These are phyloP conservation scores for Vitis rotundifolia DNA, from an alignment of 164 flowering plant genomes.

Conservation along the genomic window DNA sequence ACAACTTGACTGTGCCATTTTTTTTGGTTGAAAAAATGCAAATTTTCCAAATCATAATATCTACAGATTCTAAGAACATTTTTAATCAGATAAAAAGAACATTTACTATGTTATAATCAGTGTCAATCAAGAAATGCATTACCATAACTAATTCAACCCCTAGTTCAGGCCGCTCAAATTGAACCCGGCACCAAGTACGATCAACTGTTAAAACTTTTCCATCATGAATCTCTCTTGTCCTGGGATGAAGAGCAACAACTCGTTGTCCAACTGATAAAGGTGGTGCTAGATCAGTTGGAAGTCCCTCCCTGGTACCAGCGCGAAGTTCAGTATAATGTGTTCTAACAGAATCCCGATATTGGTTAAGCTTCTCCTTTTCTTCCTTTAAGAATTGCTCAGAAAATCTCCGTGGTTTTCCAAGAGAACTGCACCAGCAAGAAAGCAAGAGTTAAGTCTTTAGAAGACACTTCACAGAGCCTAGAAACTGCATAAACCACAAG, in stretches of 20 bases:
- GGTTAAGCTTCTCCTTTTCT: slow-evolving; percentile 84
- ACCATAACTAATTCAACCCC: slow-evolving; percentile 94
- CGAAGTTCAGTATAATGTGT: slow-evolving; percentile 83
- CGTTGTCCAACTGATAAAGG: slow-evolving; percentile 91
- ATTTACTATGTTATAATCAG: neutral
- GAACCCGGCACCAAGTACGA: slow-evolving; percentile 75
- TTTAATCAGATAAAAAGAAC: neutral
- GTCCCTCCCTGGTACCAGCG: slow-evolving; percentile 71
- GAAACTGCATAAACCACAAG: neutral
- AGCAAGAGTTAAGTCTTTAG: neutral
- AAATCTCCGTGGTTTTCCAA: slow-evolving; percentile 92
- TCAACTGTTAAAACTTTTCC: slow-evolving; percentile 88
- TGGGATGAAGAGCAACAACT: slow-evolving; percentile 88
- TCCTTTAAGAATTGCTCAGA: slow-evolving; percentile 77
- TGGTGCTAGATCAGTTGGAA: slow-evolving; percentile 84
- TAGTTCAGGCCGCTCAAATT: slow-evolving; percentile 78
- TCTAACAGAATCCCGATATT: slow-evolving; percentile 87
- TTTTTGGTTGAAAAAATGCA: no score
- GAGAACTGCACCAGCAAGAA: slow-evolving; percentile 63
- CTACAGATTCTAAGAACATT: neutral
- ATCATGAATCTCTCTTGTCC: slow-evolving; percentile 84
- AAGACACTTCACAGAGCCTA: neutral
- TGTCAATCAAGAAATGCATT: slow-evolving; percentile 14
- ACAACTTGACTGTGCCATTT: no score
- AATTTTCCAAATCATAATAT: neutral